Base-by-base conservation (phyloP, 441 rosid species). In the Sinapis alba region DNA sequence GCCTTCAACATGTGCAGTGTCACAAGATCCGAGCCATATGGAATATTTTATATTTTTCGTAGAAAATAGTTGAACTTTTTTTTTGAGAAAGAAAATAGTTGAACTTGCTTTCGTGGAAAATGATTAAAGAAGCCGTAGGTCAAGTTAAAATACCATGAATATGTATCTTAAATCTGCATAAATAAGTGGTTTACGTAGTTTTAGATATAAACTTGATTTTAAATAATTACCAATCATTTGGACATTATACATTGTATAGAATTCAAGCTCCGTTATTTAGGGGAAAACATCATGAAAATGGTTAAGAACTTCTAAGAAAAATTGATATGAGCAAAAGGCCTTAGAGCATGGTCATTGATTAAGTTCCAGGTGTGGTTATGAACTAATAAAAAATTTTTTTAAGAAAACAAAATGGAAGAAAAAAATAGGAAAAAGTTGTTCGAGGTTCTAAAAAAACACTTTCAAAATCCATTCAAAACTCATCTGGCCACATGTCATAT, bases 1-100 rank as follows among this genome's bases (percentile, higher is more conserved):
- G 80, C 68, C 62, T 30, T 23, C 11, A 71, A 71, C 81, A 78
- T 72, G 77, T 78, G 81, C 70, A 27, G 1, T 51, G 74, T 61
- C 77, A 62, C 80, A 71, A 77, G 77, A 65, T 77, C 77, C 58
- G 50, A 77, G 38, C 64, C 59, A 45, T 50, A n/a, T 1, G 53
- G 74, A 3, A 68, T 60, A 30, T 68, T 10, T 65, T 3, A n/a
- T 58, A 6, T 24, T 23, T 72, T 23, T 23, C 20, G 16, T 0
- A 26, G 30, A n/a, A n/a, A n/a, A n/a, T n/a, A n/a, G n/a, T n/a
- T n/a, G n/a, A n/a, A 6, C 8, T 28, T 28, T 28, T 28, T 6
- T 28, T n/a, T n/a, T n/a, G n/a, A n/a, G n/a, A n/a, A n/a, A 28
- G 32, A 2, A 57, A 24, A 21, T 47, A 27, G 32, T 75, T 61